Evolutionary conservation across 306 rosid species (phyloP).

Genomic region (Carpinus fangiana): DNA sequence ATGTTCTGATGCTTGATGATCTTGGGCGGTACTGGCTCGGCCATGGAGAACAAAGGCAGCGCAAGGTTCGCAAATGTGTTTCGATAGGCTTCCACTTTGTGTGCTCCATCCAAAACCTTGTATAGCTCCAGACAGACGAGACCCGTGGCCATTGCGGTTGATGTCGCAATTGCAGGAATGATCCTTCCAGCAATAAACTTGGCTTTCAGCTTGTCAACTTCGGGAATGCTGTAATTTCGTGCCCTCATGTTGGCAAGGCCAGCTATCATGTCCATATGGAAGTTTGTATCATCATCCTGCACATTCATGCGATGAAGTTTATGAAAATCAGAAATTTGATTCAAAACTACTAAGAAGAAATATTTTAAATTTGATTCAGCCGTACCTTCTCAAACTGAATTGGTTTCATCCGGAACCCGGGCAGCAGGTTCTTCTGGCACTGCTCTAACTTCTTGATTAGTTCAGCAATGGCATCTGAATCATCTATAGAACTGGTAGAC

Average conservation of each 20-base stretch:
- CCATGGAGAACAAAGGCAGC: slow-evolving; percentile 84
- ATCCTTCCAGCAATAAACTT: slow-evolving; percentile 95
- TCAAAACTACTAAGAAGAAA: background rate
- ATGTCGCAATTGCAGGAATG: slow-evolving; percentile 95
- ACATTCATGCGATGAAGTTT: slow-evolving; percentile 17
- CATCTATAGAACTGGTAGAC: slow-evolving; percentile 74
- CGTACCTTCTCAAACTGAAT: slow-evolving; percentile 89
- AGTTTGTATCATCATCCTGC: slow-evolving; percentile 98
- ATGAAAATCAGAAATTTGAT: background rate
- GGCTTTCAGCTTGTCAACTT: slow-evolving; percentile 96
- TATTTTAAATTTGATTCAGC: no score
- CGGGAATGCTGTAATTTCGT: slow-evolving; percentile 86
- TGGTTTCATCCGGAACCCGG: slow-evolving; percentile 92
- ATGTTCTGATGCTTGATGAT: slow-evolving; percentile 66
- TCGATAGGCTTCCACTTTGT: slow-evolving; percentile 82
- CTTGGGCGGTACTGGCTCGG: slow-evolving; percentile 93
- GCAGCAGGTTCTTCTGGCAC: slow-evolving; percentile 46
- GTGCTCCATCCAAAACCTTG: slow-evolving; percentile 78
- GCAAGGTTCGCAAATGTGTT: slow-evolving; percentile 92
- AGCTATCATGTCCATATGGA: slow-evolving; percentile 91
- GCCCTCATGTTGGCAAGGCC: slow-evolving; percentile 99
- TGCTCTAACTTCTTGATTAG: slow-evolving; percentile 66
- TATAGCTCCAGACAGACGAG: slow-evolving; percentile 92
- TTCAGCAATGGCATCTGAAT: slow-evolving; percentile 78
- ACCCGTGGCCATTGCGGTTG: slow-evolving; percentile 97